phyloP scores from a whole-genome alignment of 148 eudicot species.

The Tetragonia tetragonoides region DNA sequence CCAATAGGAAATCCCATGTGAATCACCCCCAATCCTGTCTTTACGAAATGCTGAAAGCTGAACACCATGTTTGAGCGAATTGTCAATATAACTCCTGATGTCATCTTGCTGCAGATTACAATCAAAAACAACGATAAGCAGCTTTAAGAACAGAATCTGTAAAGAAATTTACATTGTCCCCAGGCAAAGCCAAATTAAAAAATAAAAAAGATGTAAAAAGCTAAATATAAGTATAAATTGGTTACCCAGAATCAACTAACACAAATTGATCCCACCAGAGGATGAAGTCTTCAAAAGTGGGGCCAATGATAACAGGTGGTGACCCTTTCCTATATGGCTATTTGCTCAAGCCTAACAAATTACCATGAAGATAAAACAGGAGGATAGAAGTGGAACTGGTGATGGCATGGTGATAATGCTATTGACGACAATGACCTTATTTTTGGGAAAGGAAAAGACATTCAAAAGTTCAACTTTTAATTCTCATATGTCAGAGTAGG shows the following conservation, averaged over 20 bases:
- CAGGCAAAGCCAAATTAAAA: no score
- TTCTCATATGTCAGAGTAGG: background rate
- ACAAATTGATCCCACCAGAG: no score
- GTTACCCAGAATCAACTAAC: no score
- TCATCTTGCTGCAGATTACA: conserved; percentile 93
- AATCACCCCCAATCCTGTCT: conserved; percentile 92
- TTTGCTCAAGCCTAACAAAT: background rate
- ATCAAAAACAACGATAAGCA: conserved; percentile 18
- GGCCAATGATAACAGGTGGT: no score
- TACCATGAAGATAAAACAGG: background rate
- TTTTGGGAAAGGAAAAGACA: background rate
- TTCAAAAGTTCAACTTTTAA: background rate
- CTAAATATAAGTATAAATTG: no score
- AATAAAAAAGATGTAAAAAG: no score
- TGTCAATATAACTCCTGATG: conserved; percentile 81
- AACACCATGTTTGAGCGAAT: conserved; percentile 70
- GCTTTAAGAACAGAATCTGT: background rate
- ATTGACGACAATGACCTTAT: background rate
- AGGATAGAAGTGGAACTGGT: background rate
- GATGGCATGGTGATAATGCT: background rate
- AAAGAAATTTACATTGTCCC: background rate
- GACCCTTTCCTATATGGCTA: background rate
- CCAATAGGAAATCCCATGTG: conserved; percentile 93
- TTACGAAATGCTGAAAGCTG: conserved; percentile 80
- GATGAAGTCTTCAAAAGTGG: no score